Evolutionary conservation across 208 protist species (phyloP), one percentile per base, ranked within the genome.

Genomic region (Wallacemonas sp.): DNA sequence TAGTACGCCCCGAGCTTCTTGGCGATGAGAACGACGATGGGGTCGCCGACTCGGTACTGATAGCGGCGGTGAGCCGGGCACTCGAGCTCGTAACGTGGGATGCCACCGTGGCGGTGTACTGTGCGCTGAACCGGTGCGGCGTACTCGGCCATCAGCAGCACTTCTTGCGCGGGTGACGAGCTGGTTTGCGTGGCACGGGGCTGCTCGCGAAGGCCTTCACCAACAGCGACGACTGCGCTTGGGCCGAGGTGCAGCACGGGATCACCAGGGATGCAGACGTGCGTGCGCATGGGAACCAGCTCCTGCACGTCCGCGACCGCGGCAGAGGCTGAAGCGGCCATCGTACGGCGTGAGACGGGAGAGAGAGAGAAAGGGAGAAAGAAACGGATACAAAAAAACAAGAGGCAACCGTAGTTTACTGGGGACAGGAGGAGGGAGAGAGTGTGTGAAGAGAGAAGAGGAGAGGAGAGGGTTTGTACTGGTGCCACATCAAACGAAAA

Each of bases 231-330:
- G 19, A 88, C 75, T 4, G 83, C 85, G 9, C 33, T 26, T 12
- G 69, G 60, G 9, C 65, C 61, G 27, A 85, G 60, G 29, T 70
- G 39, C 26, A 96, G 67, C 1, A 96, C 87, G 14, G 84, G 77
- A n/a, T 96, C 87, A 14, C 90, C 90, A 11, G 90, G 90, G 0
- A 96, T 76, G 63, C 83, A 96, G 29, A 96, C 85, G 56, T 91
- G 78, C 2, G 67, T 65, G 32, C 69, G 68, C 33, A 85, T 32
- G n/a, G 81, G 74, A 12, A 80, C 80, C 9, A 95, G 49, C 65
- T 85, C 80, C 26, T 62, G 49, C 27, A 94, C 67, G 14, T 69
- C 72, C 23, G 27, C 65, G 0, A 14, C 36, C 36, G 14, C 47
- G 11, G 47, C 23, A 4, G 47, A 32, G n/a, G 47, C 6, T 16